These are phyloP conservation scores for Litsea cubeba DNA, from an alignment of 164 flowering plant genomes.

Conservation along the genomic window DNA sequence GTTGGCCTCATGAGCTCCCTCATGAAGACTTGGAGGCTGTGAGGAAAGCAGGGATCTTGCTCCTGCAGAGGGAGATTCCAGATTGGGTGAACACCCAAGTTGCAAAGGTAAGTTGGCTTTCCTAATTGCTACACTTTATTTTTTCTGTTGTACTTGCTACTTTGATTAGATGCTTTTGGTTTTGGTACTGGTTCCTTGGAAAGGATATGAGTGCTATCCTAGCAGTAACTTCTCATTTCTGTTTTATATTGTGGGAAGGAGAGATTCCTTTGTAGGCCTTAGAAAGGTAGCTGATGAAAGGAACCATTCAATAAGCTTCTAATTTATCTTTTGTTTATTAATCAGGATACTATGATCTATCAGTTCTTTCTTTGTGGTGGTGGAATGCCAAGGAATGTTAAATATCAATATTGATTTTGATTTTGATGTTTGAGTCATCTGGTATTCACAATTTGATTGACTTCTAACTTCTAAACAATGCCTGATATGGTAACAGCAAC, in stretches of 20 bases:
- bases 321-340: too few relatives aligned
- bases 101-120: conserved; percentile 60
- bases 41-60: conserved; percentile 68
- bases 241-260: neutral
- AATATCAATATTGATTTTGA: neutral
- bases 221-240: neutral
- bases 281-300: neutral
- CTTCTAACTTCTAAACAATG: neutral
- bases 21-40: conserved; percentile 55
- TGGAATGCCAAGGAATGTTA: neutral
- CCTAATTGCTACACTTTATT: neutral
- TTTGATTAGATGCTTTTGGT: neutral
- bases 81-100: conserved; percentile 88
- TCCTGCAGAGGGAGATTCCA: conserved; percentile 95
- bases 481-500: too few relatives aligned
- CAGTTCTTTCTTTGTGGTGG: neutral
- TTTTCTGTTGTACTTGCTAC: neutral
- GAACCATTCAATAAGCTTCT: neutral
- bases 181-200: neutral
- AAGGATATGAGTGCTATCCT: neutral
- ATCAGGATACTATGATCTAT: too few relatives aligned
- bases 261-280: neutral
- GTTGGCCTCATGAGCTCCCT: conserved; percentile 58
- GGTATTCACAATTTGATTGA: neutral
- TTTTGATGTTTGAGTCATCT: neutral